A percentile compares a stretch with the other conserved stretches of the same genome.
Conservation (phyloP, 2,329 filamentous ascomycete genomes). For the Colletotrichum australisinense region DNA sequence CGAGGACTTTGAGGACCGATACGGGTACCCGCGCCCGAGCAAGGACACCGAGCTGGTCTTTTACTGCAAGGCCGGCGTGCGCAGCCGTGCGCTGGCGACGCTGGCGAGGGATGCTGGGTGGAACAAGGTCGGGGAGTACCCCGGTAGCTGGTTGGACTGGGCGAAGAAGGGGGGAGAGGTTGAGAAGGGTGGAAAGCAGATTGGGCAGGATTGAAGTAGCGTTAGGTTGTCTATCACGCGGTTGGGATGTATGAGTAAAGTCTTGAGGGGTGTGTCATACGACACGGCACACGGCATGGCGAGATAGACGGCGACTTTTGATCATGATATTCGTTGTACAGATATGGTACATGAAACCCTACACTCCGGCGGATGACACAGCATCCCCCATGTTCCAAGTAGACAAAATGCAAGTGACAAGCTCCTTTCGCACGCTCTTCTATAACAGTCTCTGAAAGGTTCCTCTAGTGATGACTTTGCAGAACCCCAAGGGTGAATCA, state of each 20-base stretch:
- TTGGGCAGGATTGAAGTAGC: not conserved
- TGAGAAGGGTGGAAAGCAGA: slow-evolving; percentile 46
- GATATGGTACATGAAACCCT: slow-evolving; percentile 20
- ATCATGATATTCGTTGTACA: slow-evolving; percentile 32
- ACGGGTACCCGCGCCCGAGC: slow-evolving; percentile 78
- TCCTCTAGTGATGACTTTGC: not conserved
- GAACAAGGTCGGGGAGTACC: slow-evolving; percentile 76
- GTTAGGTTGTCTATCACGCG: not conserved
- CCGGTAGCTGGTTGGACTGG: slow-evolving; percentile 88
- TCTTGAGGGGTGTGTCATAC: not conserved
- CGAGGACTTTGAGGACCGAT: slow-evolving; percentile 85
- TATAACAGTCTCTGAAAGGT: not conserved
- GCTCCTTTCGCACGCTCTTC: not conserved
- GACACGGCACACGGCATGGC: not conserved
- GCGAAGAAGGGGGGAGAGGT: slow-evolving; percentile 74
- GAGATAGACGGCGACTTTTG: slow-evolving; percentile 1
- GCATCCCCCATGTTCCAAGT: not conserved
- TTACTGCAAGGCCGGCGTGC: slow-evolving; percentile 93
- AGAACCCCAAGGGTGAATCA: not conserved
- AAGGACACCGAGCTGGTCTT: slow-evolving; percentile 76
- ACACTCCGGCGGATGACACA: not conserved
- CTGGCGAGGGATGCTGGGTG: slow-evolving; percentile 84
- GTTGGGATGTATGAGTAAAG: too few relatives aligned
- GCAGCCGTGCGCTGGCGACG: slow-evolving; percentile 80
- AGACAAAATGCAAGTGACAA: not conserved